These are phyloP conservation scores for Tulasnella sp. DNA, from an alignment of 768 basidiomycete species.

Conservation along the genomic window DNA sequence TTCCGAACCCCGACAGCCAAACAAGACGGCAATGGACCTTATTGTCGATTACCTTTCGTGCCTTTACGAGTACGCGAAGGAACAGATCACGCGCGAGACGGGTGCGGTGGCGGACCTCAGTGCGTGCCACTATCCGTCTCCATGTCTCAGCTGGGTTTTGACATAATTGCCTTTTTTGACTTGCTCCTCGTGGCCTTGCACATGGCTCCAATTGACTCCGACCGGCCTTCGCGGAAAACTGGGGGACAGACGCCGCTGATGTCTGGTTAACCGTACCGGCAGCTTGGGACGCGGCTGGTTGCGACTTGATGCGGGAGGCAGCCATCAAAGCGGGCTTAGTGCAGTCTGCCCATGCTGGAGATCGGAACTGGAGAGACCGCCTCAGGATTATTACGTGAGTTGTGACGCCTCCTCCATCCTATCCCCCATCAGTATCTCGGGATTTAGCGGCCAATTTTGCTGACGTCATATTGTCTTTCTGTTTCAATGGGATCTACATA, in stretches of 20 bases:
- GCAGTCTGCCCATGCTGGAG: constrained; percentile 53
- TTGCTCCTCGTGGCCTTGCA: neutral
- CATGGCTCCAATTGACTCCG: no score
- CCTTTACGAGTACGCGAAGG: constrained; percentile 78
- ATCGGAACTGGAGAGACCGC: constrained; percentile 65
- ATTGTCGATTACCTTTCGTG: constrained; percentile 74
- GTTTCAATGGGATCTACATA: no score
- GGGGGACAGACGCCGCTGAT: constrained; percentile 59
- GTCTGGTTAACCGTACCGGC: constrained; percentile 82
- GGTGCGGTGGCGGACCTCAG: constrained; percentile 77
- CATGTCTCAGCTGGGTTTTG: neutral
- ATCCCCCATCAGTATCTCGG: neutral
- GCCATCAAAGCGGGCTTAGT: constrained; percentile 74
- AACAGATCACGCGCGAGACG: constrained; percentile 77
- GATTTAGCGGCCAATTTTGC: neutral
- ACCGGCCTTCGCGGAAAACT: no score
- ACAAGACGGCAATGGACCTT: constrained; percentile 37
- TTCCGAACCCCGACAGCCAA: neutral
- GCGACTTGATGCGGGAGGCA: constrained; percentile 74
- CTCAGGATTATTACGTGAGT: constrained; percentile 64
- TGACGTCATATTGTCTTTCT: no score
- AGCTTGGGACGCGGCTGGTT: constrained; percentile 80
- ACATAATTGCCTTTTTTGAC: neutral
- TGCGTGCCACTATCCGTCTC: constrained; percentile 28
- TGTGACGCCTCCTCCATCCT: neutral